Evolutionary conservation across 768 basidiomycete genomes (phyloP).

Genomic region (Mycena floridula): DNA sequence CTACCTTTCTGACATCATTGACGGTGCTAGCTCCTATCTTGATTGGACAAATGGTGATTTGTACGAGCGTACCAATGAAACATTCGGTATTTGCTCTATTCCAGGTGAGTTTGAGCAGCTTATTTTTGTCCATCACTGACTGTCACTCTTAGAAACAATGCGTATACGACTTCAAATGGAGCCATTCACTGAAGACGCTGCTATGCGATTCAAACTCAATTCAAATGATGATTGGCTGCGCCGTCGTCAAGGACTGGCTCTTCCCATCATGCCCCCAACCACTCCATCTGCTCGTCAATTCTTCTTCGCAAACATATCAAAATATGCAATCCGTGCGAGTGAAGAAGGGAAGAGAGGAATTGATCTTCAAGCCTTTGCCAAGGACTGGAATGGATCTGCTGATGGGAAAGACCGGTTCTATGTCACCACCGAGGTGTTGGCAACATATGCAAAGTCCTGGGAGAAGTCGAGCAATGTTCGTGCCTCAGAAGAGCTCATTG

Average conservation of each 20-base stretch:
- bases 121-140: not conserved
- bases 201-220: not conserved
- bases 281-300: not conserved
- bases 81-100: not conserved
- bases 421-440: slow-evolving; percentile 17
- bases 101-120: not conserved
- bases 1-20: not conserved
- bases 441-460: slow-evolving; percentile 18
- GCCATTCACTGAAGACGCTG: not conserved
- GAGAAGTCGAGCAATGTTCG: slow-evolving; percentile 15
- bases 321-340: not conserved
- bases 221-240: not conserved
- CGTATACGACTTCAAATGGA: not conserved
- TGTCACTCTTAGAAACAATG: not conserved
- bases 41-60: not conserved
- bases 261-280: not conserved
- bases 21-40: not conserved
- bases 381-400: slow-evolving; percentile 16
- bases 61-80: not conserved
- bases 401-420: slow-evolving; percentile 18
- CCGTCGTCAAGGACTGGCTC: not conserved
- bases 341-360: not conserved
- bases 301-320: not conserved
- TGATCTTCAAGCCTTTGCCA: slow-evolving; percentile 14
- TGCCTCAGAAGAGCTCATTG: slow-evolving; percentile 17